These are phyloP conservation scores for Entonaema liquescens DNA, from an alignment of 495 filamentous ascomycete species.

Conservation along the genomic window DNA sequence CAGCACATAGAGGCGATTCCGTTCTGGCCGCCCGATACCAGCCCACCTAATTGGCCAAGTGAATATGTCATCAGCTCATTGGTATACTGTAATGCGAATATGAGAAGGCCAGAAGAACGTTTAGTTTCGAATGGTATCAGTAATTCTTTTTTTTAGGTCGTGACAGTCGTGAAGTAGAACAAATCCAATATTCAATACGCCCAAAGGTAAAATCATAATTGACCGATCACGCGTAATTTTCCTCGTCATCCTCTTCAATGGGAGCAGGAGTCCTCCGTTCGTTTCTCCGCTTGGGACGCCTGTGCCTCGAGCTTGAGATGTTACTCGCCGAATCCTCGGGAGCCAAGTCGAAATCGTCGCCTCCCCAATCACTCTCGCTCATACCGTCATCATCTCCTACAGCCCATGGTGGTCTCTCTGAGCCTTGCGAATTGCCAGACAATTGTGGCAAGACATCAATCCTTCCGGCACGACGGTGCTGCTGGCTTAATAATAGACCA, in stretches of 20 bases:
- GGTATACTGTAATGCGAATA: conserved; percentile 11
- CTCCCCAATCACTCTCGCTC: conserved; percentile 71
- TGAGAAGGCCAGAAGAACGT: conserved; percentile 14
- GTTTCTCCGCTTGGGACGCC: conserved; percentile 73
- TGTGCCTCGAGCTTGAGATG: conserved; percentile 75
- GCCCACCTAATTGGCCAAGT: background rate
- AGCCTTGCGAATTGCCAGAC: conserved; percentile 44
- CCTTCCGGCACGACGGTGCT: conserved; percentile 67
- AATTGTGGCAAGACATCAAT: conserved; percentile 57
- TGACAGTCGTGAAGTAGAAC: conserved; percentile 32
- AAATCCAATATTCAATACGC: conserved; percentile 17
- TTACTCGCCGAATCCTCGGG: conserved; percentile 85
- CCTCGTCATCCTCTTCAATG: conserved; percentile 85
- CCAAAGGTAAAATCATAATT: conserved; percentile 4
- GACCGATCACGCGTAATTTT: conserved; percentile 35
- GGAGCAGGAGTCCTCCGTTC: conserved; percentile 84
- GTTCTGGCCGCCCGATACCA: background rate
- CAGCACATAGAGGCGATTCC: conserved; percentile 15
- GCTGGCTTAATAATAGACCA: conserved; percentile 78
- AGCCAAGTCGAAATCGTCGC: conserved; percentile 76
- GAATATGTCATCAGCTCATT: background rate
- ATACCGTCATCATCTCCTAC: conserved; percentile 54
- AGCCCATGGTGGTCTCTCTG: conserved; percentile 56
- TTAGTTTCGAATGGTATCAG: conserved; percentile 29
- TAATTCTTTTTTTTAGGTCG: conserved; percentile 15